Evolutionary conservation across 2,329 filamentous ascomycete species (phyloP), one percentile per base, ranked within the genome.

Genomic region (Microdochium trichocladiopsis): DNA sequence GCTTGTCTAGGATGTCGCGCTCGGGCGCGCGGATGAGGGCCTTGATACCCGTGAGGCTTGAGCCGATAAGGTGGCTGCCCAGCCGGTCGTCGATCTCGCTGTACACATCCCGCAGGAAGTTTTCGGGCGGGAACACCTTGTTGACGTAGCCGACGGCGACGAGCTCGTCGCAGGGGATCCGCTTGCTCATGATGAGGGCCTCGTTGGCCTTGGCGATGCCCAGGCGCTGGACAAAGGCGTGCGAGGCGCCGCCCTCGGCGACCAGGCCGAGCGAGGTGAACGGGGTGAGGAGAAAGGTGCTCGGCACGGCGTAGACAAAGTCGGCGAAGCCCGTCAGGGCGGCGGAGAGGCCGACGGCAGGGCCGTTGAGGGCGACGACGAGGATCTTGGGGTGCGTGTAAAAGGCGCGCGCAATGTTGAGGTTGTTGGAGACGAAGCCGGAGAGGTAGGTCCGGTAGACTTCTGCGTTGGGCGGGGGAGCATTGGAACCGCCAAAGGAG

Each of bases 321-420:
- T 97, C 94, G 23, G 88, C 88, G 68, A 90, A 88, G 25, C 85
- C 86, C 53, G 90, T 75, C 0, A 97, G 72, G 0, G 93, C 92
- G 1, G 93, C 94, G 2, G 87, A 88, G 28, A 97, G 84, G 5
- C 94, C 94, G 51, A 99, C 79, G 11, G 85, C 91, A 5, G 94
- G 94, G 2, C 93, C 94, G 72, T 97, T 97, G 58, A 97, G 84
- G 0, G 90, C 94, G 0, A 86, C 86, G 55, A 97, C 81, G 23
- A 97, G 87, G 70, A 97, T 88, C 74, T 97, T 96, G 61, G 91
- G 89, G 72, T 97, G 94, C 14, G 84, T 86, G 75, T 94, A 92
- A 75, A 97, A 96, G 61, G 90, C 86, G 61, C 90, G 86, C 2
- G 92, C 94, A 62, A 90, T 81, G 77, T 95, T 88, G 52, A 96